These are phyloP conservation scores for Dactylellina sp. DNA, from an alignment of 2,329 filamentous ascomycete species.

Conservation along the genomic window DNA sequence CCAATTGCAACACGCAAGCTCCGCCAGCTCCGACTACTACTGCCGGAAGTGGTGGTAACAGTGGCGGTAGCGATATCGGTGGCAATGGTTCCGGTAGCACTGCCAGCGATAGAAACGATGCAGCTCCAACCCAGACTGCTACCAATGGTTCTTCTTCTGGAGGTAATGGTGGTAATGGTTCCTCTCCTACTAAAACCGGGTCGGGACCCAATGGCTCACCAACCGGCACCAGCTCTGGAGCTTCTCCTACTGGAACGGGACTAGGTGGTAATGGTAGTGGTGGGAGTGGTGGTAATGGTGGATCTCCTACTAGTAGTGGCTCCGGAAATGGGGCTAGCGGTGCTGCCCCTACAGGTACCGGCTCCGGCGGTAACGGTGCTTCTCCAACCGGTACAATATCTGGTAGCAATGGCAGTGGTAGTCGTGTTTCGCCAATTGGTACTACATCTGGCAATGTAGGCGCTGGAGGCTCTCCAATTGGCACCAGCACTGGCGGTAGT, in stretches of 20 bases:
- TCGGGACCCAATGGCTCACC: conserved; percentile 18
- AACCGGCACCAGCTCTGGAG: conserved; percentile 10
- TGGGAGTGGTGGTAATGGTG: conserved; percentile 24
- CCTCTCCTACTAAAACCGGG: conserved; percentile 13
- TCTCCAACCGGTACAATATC: conserved; percentile 21
- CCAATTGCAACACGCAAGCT: conserved; percentile 19
- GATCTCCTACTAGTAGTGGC: conserved; percentile 18
- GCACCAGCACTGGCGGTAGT: conserved; percentile 5
- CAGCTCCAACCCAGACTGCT: conserved; percentile 15
- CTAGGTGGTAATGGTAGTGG: not conserved
- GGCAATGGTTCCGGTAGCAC: conserved; percentile 12
- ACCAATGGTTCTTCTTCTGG: conserved; percentile 8
- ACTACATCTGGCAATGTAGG: not conserved
- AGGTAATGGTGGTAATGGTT: conserved; percentile 14
- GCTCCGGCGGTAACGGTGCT: conserved; percentile 13
- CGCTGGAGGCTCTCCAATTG: not conserved
- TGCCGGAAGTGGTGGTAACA: conserved; percentile 1
- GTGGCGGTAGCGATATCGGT: conserved; percentile 12
- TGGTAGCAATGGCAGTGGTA: not conserved
- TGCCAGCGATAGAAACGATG: conserved; percentile 13
- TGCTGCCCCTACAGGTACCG: conserved; percentile 17
- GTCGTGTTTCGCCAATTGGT: conserved; percentile 1
- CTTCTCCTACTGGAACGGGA: not conserved
- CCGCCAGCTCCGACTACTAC: conserved; percentile 24
- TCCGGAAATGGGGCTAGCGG: conserved; percentile 3